phyloP scores from a whole-genome alignment of 192 early-diverging fungal species.

The Coemansia sp. region DNA sequence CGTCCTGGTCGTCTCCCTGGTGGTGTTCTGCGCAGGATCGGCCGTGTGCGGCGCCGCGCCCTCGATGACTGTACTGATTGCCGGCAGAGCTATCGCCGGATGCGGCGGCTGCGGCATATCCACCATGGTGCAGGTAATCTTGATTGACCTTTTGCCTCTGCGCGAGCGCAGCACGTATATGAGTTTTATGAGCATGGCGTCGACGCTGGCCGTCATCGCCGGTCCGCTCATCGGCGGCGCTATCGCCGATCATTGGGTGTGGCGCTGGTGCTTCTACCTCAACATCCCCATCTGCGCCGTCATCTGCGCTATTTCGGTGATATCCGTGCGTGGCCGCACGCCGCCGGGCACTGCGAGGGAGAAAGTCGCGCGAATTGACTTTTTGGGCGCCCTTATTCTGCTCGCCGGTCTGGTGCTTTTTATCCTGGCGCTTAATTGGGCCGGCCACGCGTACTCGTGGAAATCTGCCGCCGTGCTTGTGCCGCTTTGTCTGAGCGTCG shows the following conservation, averaged over 20 bases:
- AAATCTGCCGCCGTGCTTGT: conserved; percentile 53
- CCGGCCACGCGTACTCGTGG: conserved; percentile 71
- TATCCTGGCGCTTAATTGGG: conserved; percentile 70
- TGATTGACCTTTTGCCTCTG: conserved; percentile 62
- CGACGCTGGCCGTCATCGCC: conserved; percentile 53
- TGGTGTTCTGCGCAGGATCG: conserved; percentile 53
- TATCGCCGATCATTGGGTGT: conserved; percentile 52
- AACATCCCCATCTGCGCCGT: conserved; percentile 47
- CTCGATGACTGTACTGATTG: conserved; percentile 63
- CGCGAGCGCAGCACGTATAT: conserved; percentile 61
- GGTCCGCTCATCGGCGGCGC: conserved; percentile 57
- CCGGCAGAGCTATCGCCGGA: conserved; percentile 61
- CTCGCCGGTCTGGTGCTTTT: conserved; percentile 57
- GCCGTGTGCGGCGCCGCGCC: conserved; percentile 53
- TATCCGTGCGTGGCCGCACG: conserved; percentile 6
- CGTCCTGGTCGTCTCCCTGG: conserved; percentile 52
- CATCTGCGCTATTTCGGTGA: conserved; percentile 33
- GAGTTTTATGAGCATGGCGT: conserved; percentile 54
- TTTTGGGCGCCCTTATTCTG: conserved; percentile 56
- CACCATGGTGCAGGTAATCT: conserved; percentile 59
- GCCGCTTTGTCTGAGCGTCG: conserved; percentile 43
- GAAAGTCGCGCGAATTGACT: conserved; percentile 65
- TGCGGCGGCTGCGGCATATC: conserved; percentile 65
- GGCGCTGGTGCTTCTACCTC: conserved; percentile 60
- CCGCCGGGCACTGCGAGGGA: conserved; percentile 19